Evolutionary conservation across 2,329 filamentous ascomycete genomes (phyloP).

Genomic region (Nemania bipapillata): DNA sequence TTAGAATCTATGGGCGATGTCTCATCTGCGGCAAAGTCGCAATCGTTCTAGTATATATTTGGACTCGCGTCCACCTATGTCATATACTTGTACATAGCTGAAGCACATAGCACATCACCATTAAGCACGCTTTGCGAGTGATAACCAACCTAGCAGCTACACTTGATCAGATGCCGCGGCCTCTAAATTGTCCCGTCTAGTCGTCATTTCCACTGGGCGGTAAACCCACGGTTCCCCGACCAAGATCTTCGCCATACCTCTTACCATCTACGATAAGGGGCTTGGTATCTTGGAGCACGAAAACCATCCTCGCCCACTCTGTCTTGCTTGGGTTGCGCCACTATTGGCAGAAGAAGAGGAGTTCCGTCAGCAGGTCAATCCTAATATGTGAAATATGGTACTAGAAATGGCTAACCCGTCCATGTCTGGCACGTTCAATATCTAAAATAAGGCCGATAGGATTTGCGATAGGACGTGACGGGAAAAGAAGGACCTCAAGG

Average conservation of each 20-base stretch:
- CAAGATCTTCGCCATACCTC: slow-evolving; percentile 47
- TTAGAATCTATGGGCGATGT: neutral
- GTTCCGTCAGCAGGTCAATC: slow-evolving; percentile 14
- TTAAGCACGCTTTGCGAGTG: neutral
- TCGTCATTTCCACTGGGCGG: slow-evolving; percentile 46
- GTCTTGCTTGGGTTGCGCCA: slow-evolving; percentile 39
- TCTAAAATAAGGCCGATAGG: too few species aligned
- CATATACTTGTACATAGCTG: slow-evolving; percentile 2
- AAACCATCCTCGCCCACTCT: slow-evolving; percentile 41
- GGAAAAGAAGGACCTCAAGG: too few species aligned
- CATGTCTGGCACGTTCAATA: neutral
- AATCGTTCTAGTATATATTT: slow-evolving; percentile 12
- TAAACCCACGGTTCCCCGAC: slow-evolving; percentile 44
- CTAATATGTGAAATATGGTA: neutral
- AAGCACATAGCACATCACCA: neutral
- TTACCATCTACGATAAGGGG: slow-evolving; percentile 46
- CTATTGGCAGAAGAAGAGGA: slow-evolving; percentile 12
- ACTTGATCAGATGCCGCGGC: neutral
- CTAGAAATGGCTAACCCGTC: neutral
- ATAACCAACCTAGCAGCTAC: neutral
- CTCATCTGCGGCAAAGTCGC: neutral
- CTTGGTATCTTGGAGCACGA: slow-evolving; percentile 54
- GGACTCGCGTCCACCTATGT: slow-evolving; percentile 4
- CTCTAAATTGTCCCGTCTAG: neutral
- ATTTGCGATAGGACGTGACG: too few species aligned